Conservation (phyloP, 306 rosid species). For the Casuarina glauca region DNA sequence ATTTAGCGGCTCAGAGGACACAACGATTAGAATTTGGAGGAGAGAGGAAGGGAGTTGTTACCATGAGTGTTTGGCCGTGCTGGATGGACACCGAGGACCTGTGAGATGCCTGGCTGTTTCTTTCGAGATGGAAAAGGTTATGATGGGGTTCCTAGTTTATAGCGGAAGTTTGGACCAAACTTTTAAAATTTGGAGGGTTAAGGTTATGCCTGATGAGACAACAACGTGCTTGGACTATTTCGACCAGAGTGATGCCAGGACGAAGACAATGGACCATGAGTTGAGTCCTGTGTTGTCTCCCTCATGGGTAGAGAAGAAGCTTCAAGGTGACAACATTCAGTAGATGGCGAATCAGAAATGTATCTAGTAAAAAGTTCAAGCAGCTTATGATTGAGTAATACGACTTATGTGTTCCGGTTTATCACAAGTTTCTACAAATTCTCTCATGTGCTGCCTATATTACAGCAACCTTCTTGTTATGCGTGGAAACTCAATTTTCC, state of each 20-base stretch:
- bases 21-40: conserved; percentile 68
- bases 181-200: conserved; percentile 73
- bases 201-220: conserved; percentile 51
- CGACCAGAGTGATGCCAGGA: conserved; percentile 29
- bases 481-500: too few species aligned
- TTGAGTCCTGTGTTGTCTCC: conserved; percentile 66
- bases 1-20: conserved; percentile 79
- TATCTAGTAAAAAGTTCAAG: too few species aligned
- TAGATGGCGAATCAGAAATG: background rate
- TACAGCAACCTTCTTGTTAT: too few species aligned
- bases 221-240: conserved; percentile 24
- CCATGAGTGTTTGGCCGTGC: conserved; percentile 68
- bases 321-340: conserved; percentile 35
- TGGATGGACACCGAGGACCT: conserved; percentile 82
- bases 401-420: too few species aligned
- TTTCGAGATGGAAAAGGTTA: conserved; percentile 59
- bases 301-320: conserved; percentile 72
- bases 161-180: conserved; percentile 74
- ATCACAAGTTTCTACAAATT: too few species aligned
- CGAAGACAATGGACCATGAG: conserved; percentile 31
- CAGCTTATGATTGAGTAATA: too few species aligned
- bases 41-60: conserved; percentile 63
- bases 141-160: conserved; percentile 57
- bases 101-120: conserved; percentile 70
- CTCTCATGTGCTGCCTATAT: too few species aligned